Percentiles rank a stretch among this genome's conserved stretches.
phyloP scores from a whole-genome alignment of 2,329 filamentous ascomycete genomes.

The Epichloe typhina region DNA sequence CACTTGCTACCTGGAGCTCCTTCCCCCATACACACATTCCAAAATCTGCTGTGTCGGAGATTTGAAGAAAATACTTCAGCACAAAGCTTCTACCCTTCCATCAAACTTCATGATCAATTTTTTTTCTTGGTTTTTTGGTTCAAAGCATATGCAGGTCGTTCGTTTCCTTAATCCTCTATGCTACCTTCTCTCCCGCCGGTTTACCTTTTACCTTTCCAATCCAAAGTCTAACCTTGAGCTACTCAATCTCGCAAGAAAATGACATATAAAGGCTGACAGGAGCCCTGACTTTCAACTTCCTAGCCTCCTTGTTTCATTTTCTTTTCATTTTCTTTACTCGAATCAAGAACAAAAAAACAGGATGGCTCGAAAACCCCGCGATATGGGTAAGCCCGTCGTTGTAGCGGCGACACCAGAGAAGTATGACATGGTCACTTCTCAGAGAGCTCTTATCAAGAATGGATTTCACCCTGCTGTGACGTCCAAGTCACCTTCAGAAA shows the following conservation, averaged over 20 bases:
- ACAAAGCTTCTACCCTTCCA: too few species aligned
- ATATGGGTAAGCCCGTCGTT: not conserved
- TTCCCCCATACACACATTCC: too few species aligned
- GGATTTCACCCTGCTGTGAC: conserved; percentile 11
- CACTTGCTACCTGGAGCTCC: too few species aligned
- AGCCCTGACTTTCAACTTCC: not conserved
- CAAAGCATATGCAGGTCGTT: too few species aligned
- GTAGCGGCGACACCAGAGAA: not conserved
- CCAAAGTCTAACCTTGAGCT: not conserved
- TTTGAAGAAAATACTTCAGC: too few species aligned
- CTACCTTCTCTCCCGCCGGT: too few species aligned
- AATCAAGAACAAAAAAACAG: not conserved
- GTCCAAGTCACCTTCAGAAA: not conserved
- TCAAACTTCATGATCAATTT: too few species aligned
- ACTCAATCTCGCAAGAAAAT: not conserved
- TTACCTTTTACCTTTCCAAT: too few species aligned
- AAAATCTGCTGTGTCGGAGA: too few species aligned
- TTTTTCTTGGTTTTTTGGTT: too few species aligned
- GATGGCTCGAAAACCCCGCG: not conserved
- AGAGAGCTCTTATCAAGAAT: conserved; percentile 2
- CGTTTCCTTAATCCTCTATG: too few species aligned
- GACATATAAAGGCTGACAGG: not conserved
- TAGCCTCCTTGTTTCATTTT: not conserved
- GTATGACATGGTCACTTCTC: conserved; percentile 9
- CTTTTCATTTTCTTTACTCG: too few species aligned